Base-by-base conservation (phyloP, 345 rosid species). In the Iberis pinnata region DNA sequence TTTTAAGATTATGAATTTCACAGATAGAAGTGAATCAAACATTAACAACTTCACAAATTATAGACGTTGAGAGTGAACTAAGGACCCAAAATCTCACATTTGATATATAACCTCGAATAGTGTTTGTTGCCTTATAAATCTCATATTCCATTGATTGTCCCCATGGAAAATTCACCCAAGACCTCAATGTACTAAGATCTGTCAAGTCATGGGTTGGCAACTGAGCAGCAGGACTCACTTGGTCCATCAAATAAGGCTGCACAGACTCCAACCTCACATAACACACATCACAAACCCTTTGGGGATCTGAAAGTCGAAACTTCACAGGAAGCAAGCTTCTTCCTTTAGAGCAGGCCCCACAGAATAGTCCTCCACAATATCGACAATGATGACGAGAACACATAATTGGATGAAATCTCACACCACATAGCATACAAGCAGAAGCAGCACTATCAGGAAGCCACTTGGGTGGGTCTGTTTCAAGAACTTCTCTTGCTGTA, bases 91-190 rank as follows among this genome's bases (percentile, higher is more conserved):
- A 29, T 33, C 64, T 60, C 56, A 82, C 98, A 84, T 87, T 82
- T 43, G 67, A 2, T 20, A 75, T 73, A 70, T 90, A 87, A 48
- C 84, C 80, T 8, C 75, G 78, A 26, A 87, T 71, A 14, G 87
- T 70, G 45, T 90, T 90, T 60, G 96, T 72, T 50, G 98, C 95
- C 72, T 90, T 90, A 49, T 90, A 90, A 53, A 90, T 87, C 65
- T 90, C 98, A 60, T 78, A 70, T 58, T 84, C 95, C 98, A 90
- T 80, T 39, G 92, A 78, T 41, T 84, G 92, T 37, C 86, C 92
- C 96, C 98, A 90, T 0, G 98, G 98, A 72, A 90, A 87, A 70
- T 90, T 90, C 48, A 84, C 69, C 98, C 98, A 90, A 56, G 98
- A 87, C 73, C 98, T 87, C 77, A 87, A 74, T 0, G 98, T 90